Base-by-base conservation (phyloP, 345 rosid genomes). In the Linum lewisii region DNA sequence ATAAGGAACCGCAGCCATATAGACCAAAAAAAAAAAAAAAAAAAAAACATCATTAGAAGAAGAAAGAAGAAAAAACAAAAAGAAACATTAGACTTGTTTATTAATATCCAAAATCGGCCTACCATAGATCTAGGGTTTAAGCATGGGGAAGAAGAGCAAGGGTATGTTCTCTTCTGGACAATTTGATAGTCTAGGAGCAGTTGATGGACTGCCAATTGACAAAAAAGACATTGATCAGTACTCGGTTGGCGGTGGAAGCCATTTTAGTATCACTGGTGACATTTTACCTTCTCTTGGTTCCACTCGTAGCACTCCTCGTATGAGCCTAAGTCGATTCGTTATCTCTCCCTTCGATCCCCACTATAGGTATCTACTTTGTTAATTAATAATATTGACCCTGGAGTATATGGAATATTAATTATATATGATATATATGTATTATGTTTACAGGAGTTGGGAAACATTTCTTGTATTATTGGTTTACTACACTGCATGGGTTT, bases 401-500 rank as follows among this genome's bases (percentile, higher is more conserved):
- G n/a, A 2, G 4, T 15, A 18, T 47, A 23, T 64, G 1, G 42
- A 25, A 10, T 22, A 1, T 16, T 29, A 25, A n/a, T n/a, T 52
- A 65, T 6, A 45, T 47, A 25, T 20, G 9, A 16, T n/a, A 4
- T 22, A 9, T 32, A 50, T 34, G 34, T 21, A 8, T 51, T 16
- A 11, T 7, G 14, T 24, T 50, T 59, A 29, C 60, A 90, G 97
- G 64, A 4, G 49, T 2, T 90, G 98, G 98, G 84, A 84, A 57
- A 72, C 79, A 0, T 88, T 78, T 63, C 61, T 91, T 68, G 95
- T 82, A 32, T 67, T 84, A 59, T 66, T 91, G 15, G 98, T 91
- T 22, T 77, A 85, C 67, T 91, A 91, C 73, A 85, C 92, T 1
- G 92, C 95, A 22, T 91, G 96, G 96, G 98, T 79, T 3, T 88